Base-by-base conservation (phyloP, 2,329 filamentous ascomycete genomes). In the Apiospora malaysiana region DNA sequence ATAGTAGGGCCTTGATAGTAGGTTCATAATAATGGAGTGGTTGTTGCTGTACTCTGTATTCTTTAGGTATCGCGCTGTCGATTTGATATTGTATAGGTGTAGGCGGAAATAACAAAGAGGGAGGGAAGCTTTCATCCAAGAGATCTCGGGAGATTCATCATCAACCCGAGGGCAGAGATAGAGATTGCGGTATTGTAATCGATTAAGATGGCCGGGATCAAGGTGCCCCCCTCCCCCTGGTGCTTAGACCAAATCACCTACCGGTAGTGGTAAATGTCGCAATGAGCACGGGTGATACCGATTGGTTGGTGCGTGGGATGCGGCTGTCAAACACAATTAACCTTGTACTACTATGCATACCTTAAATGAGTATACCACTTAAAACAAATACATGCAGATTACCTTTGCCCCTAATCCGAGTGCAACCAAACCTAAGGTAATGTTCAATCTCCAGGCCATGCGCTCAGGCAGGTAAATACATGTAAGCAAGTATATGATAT, bases 21-120 rank as follows among this genome's bases (percentile, higher is more conserved):
- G 56, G 32, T 40, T 63, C 32, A 63, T 37, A 10, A 63, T 63
- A 63, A 63, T 63, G 32, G 32, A 63, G 56, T 37, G 56, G 56
- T n/a, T 32, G 32, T 32, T 32, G 32, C 32, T 32, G 32, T 32
- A 32, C 32, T n/a, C 32, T 3, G 32, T 32, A 32, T 32, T 4
- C 32, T 6, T 32, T 32, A 32, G 32, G 32, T 32, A 32, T 32
- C 32, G 32, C 6, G 32, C 32, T 32, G 32, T 32, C 6, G 6
- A 32, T 6, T 40, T 32, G 21, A 27, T 32, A 37, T 18, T 18
- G 51, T 21, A 14, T 25, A 56, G 27, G 25, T 21, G 25, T 25
- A 56, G 27, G 25, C 25, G 49, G 14, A 32, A 18, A 56, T 25
- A 16, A 21, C 51, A 32, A 59, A 59, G 27, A 10, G 2, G 18